Evolutionary conservation across 805 yeast genomes (phyloP).

Genomic region (Spathaspora sp.): DNA sequence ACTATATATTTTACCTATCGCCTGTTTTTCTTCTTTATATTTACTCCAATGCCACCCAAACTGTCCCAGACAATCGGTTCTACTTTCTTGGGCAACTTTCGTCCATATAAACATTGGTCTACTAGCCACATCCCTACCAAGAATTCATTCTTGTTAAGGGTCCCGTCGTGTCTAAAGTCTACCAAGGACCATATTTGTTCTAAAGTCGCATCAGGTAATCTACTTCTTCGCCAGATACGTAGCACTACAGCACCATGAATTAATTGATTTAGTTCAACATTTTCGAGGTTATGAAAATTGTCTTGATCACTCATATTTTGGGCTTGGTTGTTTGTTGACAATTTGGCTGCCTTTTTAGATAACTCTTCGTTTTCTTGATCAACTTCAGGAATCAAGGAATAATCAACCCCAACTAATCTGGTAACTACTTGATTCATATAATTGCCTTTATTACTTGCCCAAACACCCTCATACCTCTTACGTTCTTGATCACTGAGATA

Average conservation of each 20-base stretch:
- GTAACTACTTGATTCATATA: slow-evolving; percentile 43
- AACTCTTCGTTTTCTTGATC: slow-evolving; percentile 13
- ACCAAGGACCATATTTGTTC: slow-evolving; percentile 70
- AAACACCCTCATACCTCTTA: slow-evolving; percentile 88
- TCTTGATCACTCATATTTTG: slow-evolving; percentile 16
- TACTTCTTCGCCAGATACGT: slow-evolving; percentile 77
- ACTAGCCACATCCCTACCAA: slow-evolving; percentile 97
- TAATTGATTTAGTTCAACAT: slow-evolving; percentile 25
- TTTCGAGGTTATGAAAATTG: slow-evolving; percentile 27
- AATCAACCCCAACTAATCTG: slow-evolving; percentile 26
- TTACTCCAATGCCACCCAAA: slow-evolving; percentile 49
- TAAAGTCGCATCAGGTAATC: slow-evolving; percentile 57
- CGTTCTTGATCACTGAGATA: slow-evolving; percentile 60
- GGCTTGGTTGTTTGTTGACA: slow-evolving; percentile 24
- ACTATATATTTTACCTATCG: not conserved
- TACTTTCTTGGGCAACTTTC: slow-evolving; percentile 75
- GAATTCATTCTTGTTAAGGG: slow-evolving; percentile 75
- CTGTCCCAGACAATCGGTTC: slow-evolving; percentile 77
- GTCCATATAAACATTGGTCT: slow-evolving; percentile 92
- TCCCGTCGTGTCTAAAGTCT: slow-evolving; percentile 64
- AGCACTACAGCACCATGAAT: slow-evolving; percentile 65
- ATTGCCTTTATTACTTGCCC: slow-evolving; percentile 83
- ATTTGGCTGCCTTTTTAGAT: slow-evolving; percentile 29
- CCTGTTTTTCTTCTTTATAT: slow-evolving; percentile 18
- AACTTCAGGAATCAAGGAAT: not conserved